Percentiles rank a stretch among this genome's conserved stretches.
These are phyloP conservation scores for Xylaria sp. DNA, from an alignment of 2,329 filamentous ascomycete genomes.

Conservation along the genomic window DNA sequence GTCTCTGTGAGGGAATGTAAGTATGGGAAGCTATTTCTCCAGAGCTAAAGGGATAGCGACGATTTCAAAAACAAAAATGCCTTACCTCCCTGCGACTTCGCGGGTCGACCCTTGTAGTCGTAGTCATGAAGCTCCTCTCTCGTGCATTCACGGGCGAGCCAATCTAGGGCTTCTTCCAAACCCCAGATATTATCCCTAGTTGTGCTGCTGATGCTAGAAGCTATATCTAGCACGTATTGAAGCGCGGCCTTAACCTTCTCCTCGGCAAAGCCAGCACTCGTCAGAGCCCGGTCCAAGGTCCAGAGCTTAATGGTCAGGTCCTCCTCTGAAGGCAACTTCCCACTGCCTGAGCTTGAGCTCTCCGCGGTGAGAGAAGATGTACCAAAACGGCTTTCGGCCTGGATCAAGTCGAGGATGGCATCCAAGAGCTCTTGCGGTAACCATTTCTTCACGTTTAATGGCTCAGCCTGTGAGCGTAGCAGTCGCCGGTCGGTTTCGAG, in stretches of 20 bases:
- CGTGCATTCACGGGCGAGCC: conserved; percentile 79
- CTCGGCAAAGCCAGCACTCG: conserved; percentile 68
- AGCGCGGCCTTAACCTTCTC: conserved; percentile 66
- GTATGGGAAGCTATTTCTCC: not conserved
- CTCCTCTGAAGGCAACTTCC: conserved; percentile 70
- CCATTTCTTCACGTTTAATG: conserved; percentile 75
- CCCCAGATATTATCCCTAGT: conserved; percentile 77
- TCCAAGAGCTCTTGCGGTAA: conserved; percentile 78
- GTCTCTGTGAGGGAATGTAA: conserved; percentile 42
- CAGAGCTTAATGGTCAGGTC: conserved; percentile 80
- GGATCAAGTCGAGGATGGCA: conserved; percentile 73
- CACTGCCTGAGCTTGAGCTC: conserved; percentile 38
- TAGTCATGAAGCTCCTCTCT: conserved; percentile 73
- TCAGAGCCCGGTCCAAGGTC: conserved; percentile 77
- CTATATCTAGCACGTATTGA: conserved; percentile 67
- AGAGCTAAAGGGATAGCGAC: not conserved
- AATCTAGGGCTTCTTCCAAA: conserved; percentile 84
- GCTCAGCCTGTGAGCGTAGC: conserved; percentile 76
- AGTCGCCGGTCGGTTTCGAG: conserved; percentile 85
- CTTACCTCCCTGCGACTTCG: conserved; percentile 42
- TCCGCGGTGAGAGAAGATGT: conserved; percentile 54
- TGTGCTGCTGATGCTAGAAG: conserved; percentile 59
- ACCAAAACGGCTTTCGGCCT: conserved; percentile 64
- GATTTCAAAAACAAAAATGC: not conserved
- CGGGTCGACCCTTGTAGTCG: conserved; percentile 50